Conservation (phyloP, 1,284 basidiomycete genomes). For the Agaricales sp. region DNA sequence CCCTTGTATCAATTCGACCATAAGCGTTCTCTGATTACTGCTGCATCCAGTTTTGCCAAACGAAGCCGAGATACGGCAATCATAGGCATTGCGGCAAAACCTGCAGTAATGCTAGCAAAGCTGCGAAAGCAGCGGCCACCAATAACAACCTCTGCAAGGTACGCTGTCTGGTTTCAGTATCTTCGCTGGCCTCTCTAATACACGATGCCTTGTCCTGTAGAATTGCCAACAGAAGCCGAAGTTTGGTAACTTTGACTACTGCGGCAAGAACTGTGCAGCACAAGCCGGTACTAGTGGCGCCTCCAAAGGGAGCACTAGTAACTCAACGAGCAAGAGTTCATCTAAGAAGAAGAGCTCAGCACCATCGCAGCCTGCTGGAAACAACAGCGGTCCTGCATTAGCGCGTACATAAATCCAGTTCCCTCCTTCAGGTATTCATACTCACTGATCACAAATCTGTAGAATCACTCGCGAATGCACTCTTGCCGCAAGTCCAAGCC, state of each 20-base stretch:
- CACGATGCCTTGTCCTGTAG: slow-evolving; percentile 17
- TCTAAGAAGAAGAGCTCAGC: slow-evolving; percentile 1
- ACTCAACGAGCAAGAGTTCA: too few species aligned
- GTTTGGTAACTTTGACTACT: slow-evolving; percentile 36
- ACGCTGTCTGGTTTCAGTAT: slow-evolving; percentile 19
- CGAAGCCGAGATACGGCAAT: slow-evolving; percentile 40
- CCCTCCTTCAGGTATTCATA: neutral
- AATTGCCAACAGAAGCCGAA: slow-evolving; percentile 40
- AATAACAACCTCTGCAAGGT: too few species aligned
- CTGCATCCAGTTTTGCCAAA: slow-evolving; percentile 38
- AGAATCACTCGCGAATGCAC: neutral
- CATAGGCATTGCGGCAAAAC: slow-evolving; percentile 52
- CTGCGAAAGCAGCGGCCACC: slow-evolving; percentile 14
- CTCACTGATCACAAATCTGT: too few species aligned
- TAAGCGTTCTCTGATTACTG: slow-evolving; percentile 1
- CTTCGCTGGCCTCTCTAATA: slow-evolving; percentile 3
- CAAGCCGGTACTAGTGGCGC: slow-evolving; percentile 18
- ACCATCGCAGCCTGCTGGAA: neutral
- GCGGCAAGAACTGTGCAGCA: slow-evolving; percentile 38
- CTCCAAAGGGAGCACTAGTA: too few species aligned
- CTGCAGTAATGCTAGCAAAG: slow-evolving; percentile 37
- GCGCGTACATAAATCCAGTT: neutral
- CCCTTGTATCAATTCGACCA: neutral
- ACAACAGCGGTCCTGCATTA: neutral
- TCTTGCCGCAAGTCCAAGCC: neutral